phyloP scores from a whole-genome alignment of 805 yeast genomes.

The Kurtzmaniella cleridarum region DNA sequence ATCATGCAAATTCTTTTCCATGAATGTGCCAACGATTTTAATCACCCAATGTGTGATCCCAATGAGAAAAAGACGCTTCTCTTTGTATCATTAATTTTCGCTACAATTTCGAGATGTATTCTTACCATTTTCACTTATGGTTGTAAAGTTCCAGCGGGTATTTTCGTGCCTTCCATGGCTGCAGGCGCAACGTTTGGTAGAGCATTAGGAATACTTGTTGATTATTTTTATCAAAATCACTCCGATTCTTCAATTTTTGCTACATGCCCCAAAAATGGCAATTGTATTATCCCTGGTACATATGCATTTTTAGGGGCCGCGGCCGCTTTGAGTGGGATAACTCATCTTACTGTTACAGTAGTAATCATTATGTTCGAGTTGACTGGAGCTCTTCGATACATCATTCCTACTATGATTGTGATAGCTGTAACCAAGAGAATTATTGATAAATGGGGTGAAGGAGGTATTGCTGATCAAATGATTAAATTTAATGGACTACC shows the following conservation, averaged over 20 bases:
- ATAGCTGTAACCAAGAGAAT: constrained; percentile 82
- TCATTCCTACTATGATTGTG: constrained; percentile 93
- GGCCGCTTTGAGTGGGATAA: constrained; percentile 90
- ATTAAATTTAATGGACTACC: constrained; percentile 87
- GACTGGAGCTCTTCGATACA: constrained; percentile 89
- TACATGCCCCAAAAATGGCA: constrained; percentile 24
- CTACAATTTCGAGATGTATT: constrained; percentile 64
- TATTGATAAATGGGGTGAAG: constrained; percentile 68
- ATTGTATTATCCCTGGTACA: constrained; percentile 85
- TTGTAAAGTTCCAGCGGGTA: constrained; percentile 94
- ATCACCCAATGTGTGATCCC: constrained; percentile 35
- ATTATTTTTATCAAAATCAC: constrained; percentile 28
- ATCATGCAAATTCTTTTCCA: constrained; percentile 86
- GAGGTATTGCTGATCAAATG: constrained; percentile 95
- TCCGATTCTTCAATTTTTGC: constrained; percentile 30
- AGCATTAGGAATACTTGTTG: constrained; percentile 71
- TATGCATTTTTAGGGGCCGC: constrained; percentile 97
- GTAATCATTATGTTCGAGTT: constrained; percentile 94
- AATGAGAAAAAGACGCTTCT: constrained; percentile 25
- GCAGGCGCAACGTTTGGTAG: constrained; percentile 95
- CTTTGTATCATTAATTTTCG: constrained; percentile 54
- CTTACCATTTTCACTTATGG: constrained; percentile 86
- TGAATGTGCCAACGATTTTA: constrained; percentile 58
- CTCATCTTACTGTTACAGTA: constrained; percentile 86
- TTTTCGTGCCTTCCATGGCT: constrained; percentile 95